These are phyloP conservation scores for Pseudocercospora fuligena DNA, from an alignment of 2,329 filamentous ascomycete genomes.

Conservation along the genomic window DNA sequence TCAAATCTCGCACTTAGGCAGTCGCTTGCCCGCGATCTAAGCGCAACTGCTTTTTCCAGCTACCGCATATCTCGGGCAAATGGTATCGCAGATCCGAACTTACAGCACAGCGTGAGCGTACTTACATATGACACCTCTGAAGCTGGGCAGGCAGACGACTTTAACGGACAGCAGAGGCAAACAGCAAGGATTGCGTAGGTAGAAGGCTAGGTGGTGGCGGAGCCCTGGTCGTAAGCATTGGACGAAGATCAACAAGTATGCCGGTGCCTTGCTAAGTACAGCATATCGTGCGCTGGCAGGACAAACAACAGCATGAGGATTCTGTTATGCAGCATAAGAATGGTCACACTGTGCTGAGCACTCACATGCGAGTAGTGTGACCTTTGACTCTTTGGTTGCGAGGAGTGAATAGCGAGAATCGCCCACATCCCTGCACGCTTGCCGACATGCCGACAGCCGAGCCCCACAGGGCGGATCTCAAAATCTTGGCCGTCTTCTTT, in stretches of 20 bases:
- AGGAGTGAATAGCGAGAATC: background rate
- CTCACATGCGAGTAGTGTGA: background rate
- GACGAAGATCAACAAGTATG: background rate
- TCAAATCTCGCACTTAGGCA: conserved; percentile 9
- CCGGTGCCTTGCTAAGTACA: background rate
- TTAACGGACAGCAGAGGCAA: background rate
- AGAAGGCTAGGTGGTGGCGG: conserved; percentile 21
- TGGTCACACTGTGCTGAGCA: background rate
- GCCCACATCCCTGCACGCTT: background rate
- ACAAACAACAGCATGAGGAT: background rate
- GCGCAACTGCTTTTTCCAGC: conserved; percentile 11
- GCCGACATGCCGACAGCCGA: background rate
- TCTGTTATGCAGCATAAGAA: background rate
- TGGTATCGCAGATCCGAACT: too few relatives aligned
- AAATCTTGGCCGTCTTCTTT: conserved; percentile 1
- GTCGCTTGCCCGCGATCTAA: conserved; percentile 4
- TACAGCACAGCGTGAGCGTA: background rate
- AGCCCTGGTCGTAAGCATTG: conserved; percentile 14
- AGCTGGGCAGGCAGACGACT: background rate
- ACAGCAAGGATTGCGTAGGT: conserved; percentile 18
- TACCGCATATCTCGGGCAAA: conserved; percentile 3
- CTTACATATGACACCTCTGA: background rate
- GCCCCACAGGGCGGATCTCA: background rate
- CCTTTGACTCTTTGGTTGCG: background rate
- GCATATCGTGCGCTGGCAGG: background rate